These are phyloP conservation scores for Aspergillus olivimuriae DNA, from an alignment of 495 filamentous ascomycete genomes.

Conservation along the genomic window DNA sequence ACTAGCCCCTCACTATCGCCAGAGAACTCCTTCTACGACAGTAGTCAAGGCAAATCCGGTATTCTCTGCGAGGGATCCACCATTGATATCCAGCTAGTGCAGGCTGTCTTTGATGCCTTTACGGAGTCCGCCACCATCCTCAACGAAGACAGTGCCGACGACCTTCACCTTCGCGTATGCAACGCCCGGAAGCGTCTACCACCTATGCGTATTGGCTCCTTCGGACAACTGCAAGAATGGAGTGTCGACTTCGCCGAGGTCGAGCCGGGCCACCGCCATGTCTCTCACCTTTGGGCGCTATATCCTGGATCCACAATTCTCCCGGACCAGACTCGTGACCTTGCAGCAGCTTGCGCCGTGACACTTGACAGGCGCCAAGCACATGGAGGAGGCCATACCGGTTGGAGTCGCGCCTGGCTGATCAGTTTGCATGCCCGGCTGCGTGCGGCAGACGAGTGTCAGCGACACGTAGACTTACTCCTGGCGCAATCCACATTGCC, in stretches of 20 bases:
- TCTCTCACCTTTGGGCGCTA: conserved; percentile 42
- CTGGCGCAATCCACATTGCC: conserved; percentile 33
- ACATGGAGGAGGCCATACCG: conserved; percentile 40
- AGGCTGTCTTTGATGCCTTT: conserved; percentile 32
- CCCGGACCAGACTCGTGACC: conserved; percentile 15
- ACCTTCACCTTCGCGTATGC: conserved; percentile 11
- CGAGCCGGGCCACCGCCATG: conserved; percentile 45
- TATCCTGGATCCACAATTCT: conserved; percentile 25
- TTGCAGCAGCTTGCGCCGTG: conserved; percentile 31
- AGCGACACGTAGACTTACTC: conserved; percentile 29
- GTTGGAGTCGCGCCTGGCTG: conserved; percentile 45
- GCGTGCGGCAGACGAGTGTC: conserved; percentile 24
- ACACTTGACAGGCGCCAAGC: conserved; percentile 31
- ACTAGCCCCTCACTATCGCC: conserved; percentile 45
- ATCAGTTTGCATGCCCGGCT: conserved; percentile 33
- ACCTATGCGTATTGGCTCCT: conserved; percentile 29
- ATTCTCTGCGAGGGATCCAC: conserved; percentile 36
- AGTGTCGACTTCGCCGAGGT: conserved; percentile 36
- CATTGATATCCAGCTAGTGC: conserved; percentile 44
- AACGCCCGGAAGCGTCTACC: conserved; percentile 18
- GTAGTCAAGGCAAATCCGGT: conserved; percentile 21
- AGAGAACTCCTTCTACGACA: conserved; percentile 40
- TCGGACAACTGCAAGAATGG: conserved; percentile 46
- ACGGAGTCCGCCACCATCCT: conserved; percentile 3
- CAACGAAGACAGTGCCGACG: conserved; percentile 7